Percentiles rank a stretch among this genome's conserved stretches.
Evolutionary conservation across 1,284 basidiomycete species (phyloP).

Genomic region (Austroboletus novae-zelandiae): DNA sequence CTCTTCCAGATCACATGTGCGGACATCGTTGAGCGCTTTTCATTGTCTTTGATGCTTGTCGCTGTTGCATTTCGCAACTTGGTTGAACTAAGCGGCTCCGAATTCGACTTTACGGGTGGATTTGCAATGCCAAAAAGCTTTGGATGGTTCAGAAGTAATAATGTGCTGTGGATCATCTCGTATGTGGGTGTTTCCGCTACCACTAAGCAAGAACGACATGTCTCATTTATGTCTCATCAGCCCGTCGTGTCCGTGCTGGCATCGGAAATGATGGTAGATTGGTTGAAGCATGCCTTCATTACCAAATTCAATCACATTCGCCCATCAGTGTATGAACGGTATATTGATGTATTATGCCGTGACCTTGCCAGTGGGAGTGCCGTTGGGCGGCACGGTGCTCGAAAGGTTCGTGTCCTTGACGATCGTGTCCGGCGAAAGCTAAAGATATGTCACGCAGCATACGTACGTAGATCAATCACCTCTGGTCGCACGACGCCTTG

Average conservation of each 20-base stretch:
- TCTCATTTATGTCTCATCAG: constrained; percentile 38
- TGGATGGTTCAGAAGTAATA: constrained; percentile 77
- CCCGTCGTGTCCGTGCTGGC: constrained; percentile 89
- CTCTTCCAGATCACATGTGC: constrained; percentile 99
- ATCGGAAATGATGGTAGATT: constrained; percentile 96
- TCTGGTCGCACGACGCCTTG: constrained; percentile 88
- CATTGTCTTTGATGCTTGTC: constrained; percentile 86
- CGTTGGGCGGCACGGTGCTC: constrained; percentile 60
- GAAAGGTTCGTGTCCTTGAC: constrained; percentile 52
- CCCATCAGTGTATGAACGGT: constrained; percentile 93
- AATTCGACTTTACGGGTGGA: constrained; percentile 72
- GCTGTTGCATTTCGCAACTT: constrained; percentile 94
- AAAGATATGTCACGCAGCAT: constrained; percentile 47
- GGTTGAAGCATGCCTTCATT: constrained; percentile 99
- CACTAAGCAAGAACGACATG: not conserved
- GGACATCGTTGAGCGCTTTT: constrained; percentile 98
- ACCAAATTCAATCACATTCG: constrained; percentile 98
- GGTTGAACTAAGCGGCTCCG: constrained; percentile 90
- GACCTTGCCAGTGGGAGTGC: constrained; percentile 86
- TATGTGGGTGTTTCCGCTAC: constrained; percentile 56
- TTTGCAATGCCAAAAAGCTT: constrained; percentile 82
- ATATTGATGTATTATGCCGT: constrained; percentile 93
- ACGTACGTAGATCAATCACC: constrained; percentile 96
- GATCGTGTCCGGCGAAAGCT: constrained; percentile 3
- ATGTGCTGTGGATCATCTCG: constrained; percentile 85